A percentile compares a stretch with the other conserved stretches of the same genome.
These are phyloP conservation scores for Rhypophila decipiens DNA, from an alignment of 495 filamentous ascomycete species.

Conservation along the genomic window DNA sequence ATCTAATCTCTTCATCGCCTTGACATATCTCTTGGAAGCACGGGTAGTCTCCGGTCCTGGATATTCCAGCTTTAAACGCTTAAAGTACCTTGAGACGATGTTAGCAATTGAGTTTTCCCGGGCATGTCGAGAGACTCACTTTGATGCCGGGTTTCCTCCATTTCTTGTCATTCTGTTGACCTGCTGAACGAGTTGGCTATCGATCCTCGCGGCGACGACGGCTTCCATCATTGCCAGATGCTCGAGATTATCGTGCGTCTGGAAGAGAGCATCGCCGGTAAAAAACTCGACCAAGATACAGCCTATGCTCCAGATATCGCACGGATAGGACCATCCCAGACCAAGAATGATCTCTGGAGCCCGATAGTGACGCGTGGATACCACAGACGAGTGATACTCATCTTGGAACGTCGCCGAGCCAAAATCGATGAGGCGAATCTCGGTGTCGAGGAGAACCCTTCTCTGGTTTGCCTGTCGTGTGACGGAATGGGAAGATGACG, in stretches of 20 bases:
- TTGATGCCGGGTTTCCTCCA: constrained; percentile 67
- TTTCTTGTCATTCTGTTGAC: constrained; percentile 62
- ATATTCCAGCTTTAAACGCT: constrained; percentile 76
- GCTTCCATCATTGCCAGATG: constrained; percentile 99
- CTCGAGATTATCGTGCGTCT: constrained; percentile 96
- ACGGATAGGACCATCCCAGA: constrained; percentile 94
- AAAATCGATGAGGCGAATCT: constrained; percentile 97
- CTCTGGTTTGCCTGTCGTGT: constrained; percentile 76
- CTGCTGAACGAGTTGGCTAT: constrained; percentile 65
- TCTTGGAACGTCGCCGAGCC: constrained; percentile 97
- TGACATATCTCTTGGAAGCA: constrained; percentile 85
- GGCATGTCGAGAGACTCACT: constrained; percentile 51
- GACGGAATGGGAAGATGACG: constrained; percentile 75
- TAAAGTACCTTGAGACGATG: constrained; percentile 64
- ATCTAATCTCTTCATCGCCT: constrained; percentile 82
- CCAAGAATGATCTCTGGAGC: constrained; percentile 97
- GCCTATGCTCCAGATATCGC: constrained; percentile 98
- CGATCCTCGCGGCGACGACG: constrained; percentile 70
- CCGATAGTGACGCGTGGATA: constrained; percentile 92
- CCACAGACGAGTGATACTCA: constrained; percentile 96
- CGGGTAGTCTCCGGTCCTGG: constrained; percentile 81
- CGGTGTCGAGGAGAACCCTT: constrained; percentile 84
- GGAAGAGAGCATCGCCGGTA: constrained; percentile 94
- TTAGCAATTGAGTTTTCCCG: not conserved
- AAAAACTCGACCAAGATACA: constrained; percentile 99